phyloP scores from a whole-genome alignment of 2,329 filamentous ascomycete species.

The Hypoxylon sp. region DNA sequence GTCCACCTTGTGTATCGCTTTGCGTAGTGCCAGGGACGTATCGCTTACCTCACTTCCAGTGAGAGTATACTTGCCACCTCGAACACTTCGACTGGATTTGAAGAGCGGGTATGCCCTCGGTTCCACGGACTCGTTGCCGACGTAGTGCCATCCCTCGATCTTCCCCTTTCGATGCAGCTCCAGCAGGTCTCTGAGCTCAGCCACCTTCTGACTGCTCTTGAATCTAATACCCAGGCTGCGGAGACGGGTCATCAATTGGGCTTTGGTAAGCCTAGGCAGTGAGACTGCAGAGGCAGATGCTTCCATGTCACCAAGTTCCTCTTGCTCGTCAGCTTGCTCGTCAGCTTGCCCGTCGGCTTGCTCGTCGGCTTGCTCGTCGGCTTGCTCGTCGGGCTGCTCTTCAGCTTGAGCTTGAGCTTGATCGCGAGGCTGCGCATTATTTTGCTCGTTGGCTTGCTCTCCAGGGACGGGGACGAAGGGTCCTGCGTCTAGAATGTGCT shows the following conservation, averaged over 20 bases:
- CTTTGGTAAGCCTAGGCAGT: neutral
- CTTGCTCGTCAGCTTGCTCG: too few relatives aligned
- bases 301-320: neutral
- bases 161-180: neutral
- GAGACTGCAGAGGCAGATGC: neutral
- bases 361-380: too few relatives aligned
- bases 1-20: slow-evolving; percentile 26
- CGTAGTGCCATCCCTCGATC: neutral
- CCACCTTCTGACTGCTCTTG: neutral
- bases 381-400: too few relatives aligned
- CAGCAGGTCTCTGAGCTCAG: neutral
- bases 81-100: neutral
- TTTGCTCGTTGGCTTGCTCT: too few relatives aligned
- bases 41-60: slow-evolving; percentile 33
- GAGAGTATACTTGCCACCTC: slow-evolving; percentile 35
- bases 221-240: neutral
- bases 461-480: too few relatives aligned
- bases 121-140: neutral
- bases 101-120: neutral
- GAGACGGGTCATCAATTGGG: neutral
- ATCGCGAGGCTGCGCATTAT: too few relatives aligned
- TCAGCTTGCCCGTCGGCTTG: too few relatives aligned
- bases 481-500: too few relatives aligned
- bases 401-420: too few relatives aligned
- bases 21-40: slow-evolving; percentile 27